Conservation (phyloP, 2,329 filamentous ascomycete genomes). For the Bimuria novae-zelandiae region DNA sequence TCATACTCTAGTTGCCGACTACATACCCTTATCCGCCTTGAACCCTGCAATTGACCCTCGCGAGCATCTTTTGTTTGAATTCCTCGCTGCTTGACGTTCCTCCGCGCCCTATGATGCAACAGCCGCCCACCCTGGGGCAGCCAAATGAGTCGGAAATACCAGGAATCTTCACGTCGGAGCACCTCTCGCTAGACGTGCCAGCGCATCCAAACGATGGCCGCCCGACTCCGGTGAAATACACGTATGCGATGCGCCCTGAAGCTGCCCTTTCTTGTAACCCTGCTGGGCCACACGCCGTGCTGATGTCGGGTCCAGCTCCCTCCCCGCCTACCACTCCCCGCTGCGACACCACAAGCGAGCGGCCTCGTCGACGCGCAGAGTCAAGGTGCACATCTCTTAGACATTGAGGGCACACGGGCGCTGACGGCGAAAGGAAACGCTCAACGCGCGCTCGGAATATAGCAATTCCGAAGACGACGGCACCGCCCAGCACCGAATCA, state of each 20-base stretch:
- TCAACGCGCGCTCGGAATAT: slow-evolving; percentile 87
- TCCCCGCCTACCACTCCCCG: slow-evolving; percentile 65
- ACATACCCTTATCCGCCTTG: not conserved
- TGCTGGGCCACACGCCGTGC: slow-evolving; percentile 35
- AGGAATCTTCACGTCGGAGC: slow-evolving; percentile 53
- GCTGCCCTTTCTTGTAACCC: not conserved
- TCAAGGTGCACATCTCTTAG: slow-evolving; percentile 57
- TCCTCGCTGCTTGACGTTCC: slow-evolving; percentile 8
- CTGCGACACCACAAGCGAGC: slow-evolving; percentile 67
- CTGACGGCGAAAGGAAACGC: slow-evolving; percentile 70
- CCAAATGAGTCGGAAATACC: slow-evolving; percentile 33
- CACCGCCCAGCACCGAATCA: slow-evolving; percentile 80
- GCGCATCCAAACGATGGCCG: slow-evolving; percentile 44
- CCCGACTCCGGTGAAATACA: slow-evolving; percentile 54
- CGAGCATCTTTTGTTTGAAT: not conserved
- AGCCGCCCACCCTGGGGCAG: slow-evolving; percentile 23
- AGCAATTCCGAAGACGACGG: slow-evolving; percentile 84
- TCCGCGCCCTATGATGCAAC: slow-evolving; percentile 14
- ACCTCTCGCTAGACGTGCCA: slow-evolving; percentile 54
- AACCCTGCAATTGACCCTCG: not conserved
- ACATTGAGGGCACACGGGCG: not conserved
- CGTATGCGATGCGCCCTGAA: slow-evolving; percentile 51
- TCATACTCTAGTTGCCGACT: no score
- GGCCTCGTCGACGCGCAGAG: slow-evolving; percentile 62
- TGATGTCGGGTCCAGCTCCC: slow-evolving; percentile 52